Evolutionary conservation across 345 rosid genomes (phyloP), one percentile per base, ranked within the genome.

Genomic region (Dipteronia sinensis): DNA sequence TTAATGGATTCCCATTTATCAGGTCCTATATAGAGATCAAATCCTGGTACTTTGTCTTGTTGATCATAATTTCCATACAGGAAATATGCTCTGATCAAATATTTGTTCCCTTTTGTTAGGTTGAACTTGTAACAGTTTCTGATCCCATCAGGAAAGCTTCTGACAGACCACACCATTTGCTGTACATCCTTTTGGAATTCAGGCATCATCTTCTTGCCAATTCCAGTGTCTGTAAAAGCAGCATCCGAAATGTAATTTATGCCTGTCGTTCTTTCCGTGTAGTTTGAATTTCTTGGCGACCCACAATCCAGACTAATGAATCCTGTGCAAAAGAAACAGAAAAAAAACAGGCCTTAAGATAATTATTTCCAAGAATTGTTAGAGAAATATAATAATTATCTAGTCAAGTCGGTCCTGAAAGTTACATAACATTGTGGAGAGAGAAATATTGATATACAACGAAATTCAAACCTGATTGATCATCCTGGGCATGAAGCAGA

Each of bases 221-320:
- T 0, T 7, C 84, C 84, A 0, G 77, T 29, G 3, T 79, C 78
- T 13, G 65, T 16, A 27, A 78, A 80, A 11, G 51, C 17, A 7
- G 34, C 71, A 55, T 81, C 84, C 0, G 80, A 65, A 23, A 0
- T 3, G 65, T 84, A 84, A 6, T 63, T 49, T 10, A 78, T n/a
- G 12, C 22, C 46, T 0, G 53, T 63, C 8, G 7, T 12, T 2
- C 19, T 10, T 0, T 84, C 80, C 0, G 53, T 38, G 27, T 75
- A 78, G 72, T 19, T 61, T 1, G 69, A 67, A 40, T 58, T 66
- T 25, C 19, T 29, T 0, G 72, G 67, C 15, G 55, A 74, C 2
- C 86, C 82, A 3, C 82, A 84, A 47, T 81, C 86, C 72, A 80
- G 56, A 83, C 82, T 80, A 17, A 83, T 71, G 74, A 74, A 83